Conservation (phyloP, 176 grass and related monocot genomes). For the Pharus latifolius region DNA sequence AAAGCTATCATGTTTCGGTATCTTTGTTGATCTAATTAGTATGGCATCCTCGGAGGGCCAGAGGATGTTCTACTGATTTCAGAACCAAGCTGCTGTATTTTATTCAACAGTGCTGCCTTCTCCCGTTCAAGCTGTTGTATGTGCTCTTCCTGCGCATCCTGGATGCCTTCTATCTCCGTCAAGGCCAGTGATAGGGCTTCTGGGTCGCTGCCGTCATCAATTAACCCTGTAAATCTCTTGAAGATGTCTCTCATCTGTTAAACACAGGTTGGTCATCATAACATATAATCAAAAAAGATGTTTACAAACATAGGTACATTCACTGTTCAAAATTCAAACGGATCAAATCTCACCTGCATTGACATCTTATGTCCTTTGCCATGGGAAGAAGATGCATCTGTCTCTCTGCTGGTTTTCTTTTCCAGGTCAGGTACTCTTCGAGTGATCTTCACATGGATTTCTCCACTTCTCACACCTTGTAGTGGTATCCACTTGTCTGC, state of each 20-base stretch:
- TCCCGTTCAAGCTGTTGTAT: slow-evolving; percentile 67
- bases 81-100: slow-evolving; percentile 53
- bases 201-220: slow-evolving; percentile 54
- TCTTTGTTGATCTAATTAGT: slow-evolving; percentile 19
- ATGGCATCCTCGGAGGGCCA: slow-evolving; percentile 25
- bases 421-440: slow-evolving; percentile 26
- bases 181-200: slow-evolving; percentile 51
- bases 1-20: not conserved
- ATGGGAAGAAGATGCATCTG: slow-evolving; percentile 2
- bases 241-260: slow-evolving; percentile 55
- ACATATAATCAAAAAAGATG: too few relatives aligned
- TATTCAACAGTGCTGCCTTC: slow-evolving; percentile 40
- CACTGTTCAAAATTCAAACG: not conserved
- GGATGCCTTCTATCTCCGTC: slow-evolving; percentile 54
- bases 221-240: slow-evolving; percentile 50
- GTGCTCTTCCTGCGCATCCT: slow-evolving; percentile 64
- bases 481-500: slow-evolving; percentile 80
- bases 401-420: slow-evolving; percentile 27
- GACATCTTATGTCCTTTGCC: slow-evolving; percentile 52
- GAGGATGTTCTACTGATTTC: slow-evolving; percentile 65
- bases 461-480: slow-evolving; percentile 68
- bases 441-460: slow-evolving; percentile 58
- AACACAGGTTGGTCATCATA: not conserved
- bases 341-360: slow-evolving; percentile 23
- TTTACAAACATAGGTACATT: not conserved